These are phyloP conservation scores for Parathielavia appendiculata DNA, from an alignment of 495 filamentous ascomycete species.

Conservation along the genomic window DNA sequence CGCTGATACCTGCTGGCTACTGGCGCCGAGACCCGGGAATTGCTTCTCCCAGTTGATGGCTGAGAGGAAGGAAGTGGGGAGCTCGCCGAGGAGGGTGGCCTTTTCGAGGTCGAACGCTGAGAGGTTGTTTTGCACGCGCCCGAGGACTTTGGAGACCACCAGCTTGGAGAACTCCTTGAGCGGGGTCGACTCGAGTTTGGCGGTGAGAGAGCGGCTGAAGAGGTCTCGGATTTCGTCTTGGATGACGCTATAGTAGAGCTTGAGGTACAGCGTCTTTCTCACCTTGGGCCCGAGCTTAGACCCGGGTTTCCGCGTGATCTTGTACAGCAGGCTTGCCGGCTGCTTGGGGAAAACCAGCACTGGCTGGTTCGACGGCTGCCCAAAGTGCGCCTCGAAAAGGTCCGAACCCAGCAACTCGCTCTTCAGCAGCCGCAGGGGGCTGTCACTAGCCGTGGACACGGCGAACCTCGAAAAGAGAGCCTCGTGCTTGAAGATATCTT, in stretches of 20 bases:
- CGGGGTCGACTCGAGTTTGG: conserved; percentile 37
- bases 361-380: conserved; percentile 48
- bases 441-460: conserved; percentile 67
- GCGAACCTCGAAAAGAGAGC: conserved; percentile 84
- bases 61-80: conserved; percentile 38
- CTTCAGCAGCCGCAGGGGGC: conserved; percentile 68
- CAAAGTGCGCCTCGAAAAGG: conserved; percentile 60
- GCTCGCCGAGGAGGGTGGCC: conserved; percentile 48
- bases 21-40: conserved; percentile 40
- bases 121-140: conserved; percentile 47
- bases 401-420: conserved; percentile 66
- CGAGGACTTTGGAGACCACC: conserved; percentile 46
- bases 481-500: conserved; percentile 85
- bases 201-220: conserved; percentile 35
- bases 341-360: conserved; percentile 72
- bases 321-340: conserved; percentile 77
- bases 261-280: conserved; percentile 58
- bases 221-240: conserved; percentile 61
- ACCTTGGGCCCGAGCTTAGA: conserved; percentile 32
- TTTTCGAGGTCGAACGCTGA: conserved; percentile 57
- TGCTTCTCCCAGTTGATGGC: conserved; percentile 38
- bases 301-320: conserved; percentile 52
- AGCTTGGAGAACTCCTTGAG: conserved; percentile 45
- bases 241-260: conserved; percentile 71
- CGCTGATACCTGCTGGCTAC: conserved; percentile 22